Evolutionary conservation across 352 stramenopile species (phyloP).

Genomic region (Phytopythium litorale): DNA sequence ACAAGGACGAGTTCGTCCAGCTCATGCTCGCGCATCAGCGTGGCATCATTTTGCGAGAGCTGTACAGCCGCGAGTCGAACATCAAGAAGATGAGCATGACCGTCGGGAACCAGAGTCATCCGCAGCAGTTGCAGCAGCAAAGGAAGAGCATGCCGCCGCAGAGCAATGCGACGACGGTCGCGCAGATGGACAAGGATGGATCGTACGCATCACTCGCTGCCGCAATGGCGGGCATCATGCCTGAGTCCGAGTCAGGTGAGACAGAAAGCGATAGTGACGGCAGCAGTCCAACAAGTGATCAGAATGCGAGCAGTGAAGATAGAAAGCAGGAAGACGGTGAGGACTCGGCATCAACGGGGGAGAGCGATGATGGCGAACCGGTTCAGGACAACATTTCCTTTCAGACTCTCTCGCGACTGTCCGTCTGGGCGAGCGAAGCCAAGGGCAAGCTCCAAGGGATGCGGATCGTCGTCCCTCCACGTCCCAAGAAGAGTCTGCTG

Average conservation of each 20-base stretch:
- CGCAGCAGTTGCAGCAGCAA: conserved; percentile 24
- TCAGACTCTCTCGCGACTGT: conserved; percentile 51
- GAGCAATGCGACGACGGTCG: conserved; percentile 10
- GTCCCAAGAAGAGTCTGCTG: conserved; percentile 10
- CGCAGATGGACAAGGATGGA: conserved; percentile 43
- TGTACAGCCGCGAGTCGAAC: conserved; percentile 44
- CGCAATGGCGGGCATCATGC: conserved; percentile 35
- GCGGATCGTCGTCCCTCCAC: conserved; percentile 2
- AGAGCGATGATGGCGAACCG: conserved; percentile 9
- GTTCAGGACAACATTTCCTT: conserved; percentile 61
- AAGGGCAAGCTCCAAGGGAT: conserved; percentile 40
- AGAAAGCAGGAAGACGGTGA: not conserved
- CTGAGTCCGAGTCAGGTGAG: conserved; percentile 5
- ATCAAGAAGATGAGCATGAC: conserved; percentile 47
- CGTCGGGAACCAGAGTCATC: conserved; percentile 9
- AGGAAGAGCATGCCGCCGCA: conserved; percentile 29
- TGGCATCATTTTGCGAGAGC: conserved; percentile 54
- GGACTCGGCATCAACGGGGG: conserved; percentile 6
- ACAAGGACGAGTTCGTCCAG: conserved; percentile 75
- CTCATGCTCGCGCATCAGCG: conserved; percentile 75
- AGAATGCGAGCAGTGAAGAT: not conserved
- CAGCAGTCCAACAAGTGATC: not conserved
- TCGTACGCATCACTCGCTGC: conserved; percentile 54
- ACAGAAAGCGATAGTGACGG: conserved; percentile 30
- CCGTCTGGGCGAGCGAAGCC: conserved; percentile 49